phyloP scores from a whole-genome alignment of 1,284 basidiomycete species.

The Apiotrichum porosum region DNA sequence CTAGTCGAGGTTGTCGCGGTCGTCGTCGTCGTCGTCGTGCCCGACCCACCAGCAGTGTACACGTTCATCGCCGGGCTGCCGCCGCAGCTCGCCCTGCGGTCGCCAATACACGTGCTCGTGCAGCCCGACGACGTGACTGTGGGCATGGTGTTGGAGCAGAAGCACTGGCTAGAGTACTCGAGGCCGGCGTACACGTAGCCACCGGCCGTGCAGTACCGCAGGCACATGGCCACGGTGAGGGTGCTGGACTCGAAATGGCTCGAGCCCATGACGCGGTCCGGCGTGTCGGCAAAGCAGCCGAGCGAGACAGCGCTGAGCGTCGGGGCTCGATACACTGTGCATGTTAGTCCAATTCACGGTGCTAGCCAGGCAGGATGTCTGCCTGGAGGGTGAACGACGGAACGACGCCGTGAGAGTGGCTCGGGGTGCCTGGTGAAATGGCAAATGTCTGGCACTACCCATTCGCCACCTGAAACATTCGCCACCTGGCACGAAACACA shows the following conservation, averaged over 20 bases:
- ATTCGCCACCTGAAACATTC: no score
- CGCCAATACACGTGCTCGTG: conserved; percentile 14
- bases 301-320: not conserved
- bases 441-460: no score
- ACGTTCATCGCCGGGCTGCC: conserved; percentile 5
- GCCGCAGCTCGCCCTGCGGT: conserved; percentile 16
- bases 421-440: no score
- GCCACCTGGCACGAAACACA: no score
- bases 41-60: not conserved
- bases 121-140: conserved; percentile 5
- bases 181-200: conserved; percentile 23
- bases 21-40: not conserved
- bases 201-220: conserved; percentile 13
- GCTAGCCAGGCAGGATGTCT: no score
- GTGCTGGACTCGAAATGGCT: conserved; percentile 1
- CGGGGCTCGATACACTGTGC: conserved; percentile 28
- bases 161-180: conserved; percentile 25
- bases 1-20: conserved; percentile 3
- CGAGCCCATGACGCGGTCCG: conserved; percentile 10
- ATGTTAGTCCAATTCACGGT: not conserved
- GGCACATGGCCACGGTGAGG: conserved; percentile 17
- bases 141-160: conserved; percentile 11
- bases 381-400: no score
- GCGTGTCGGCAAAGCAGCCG: conserved; percentile 3
- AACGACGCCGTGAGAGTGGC: no score